Conservation (phyloP, 768 basidiomycete genomes). For the Mycena polygramma region DNA sequence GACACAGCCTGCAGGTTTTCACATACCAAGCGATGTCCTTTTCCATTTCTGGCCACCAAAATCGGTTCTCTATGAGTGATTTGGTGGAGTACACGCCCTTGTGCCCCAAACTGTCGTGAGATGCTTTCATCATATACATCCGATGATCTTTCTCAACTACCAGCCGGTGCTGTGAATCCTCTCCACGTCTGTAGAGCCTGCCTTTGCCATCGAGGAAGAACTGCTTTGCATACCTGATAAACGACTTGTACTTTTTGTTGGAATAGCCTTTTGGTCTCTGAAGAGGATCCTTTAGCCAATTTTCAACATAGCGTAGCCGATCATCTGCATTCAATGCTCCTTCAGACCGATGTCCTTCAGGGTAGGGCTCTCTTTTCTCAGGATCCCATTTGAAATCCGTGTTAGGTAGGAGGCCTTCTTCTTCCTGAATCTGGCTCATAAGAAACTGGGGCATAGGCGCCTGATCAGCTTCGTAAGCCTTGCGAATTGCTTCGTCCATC, state of each 20-base stretch:
- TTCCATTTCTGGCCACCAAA: constrained; percentile 43
- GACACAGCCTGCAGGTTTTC: constrained; percentile 49
- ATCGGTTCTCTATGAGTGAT: constrained; percentile 21
- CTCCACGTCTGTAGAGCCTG: neutral
- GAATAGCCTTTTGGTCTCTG: neutral
- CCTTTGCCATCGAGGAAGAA: neutral
- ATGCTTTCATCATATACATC: constrained; percentile 25
- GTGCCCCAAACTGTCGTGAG: constrained; percentile 40
- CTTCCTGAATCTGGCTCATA: neutral
- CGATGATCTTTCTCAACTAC: constrained; percentile 22
- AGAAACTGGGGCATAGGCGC: neutral
- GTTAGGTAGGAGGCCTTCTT: neutral
- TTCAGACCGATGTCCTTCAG: neutral
- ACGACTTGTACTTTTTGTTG: neutral
- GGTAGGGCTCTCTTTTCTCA: neutral
- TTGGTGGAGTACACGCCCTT: constrained; percentile 23
- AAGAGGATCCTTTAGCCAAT: neutral
- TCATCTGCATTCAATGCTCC: neutral
- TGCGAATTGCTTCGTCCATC: too few relatives aligned
- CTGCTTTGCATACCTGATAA: neutral
- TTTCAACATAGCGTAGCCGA: neutral
- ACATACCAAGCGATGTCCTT: constrained; percentile 47
- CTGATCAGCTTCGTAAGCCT: neutral
- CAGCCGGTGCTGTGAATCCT: neutral
- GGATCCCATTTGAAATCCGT: neutral